Conservation (phyloP, 768 basidiomycete genomes). For the Auriscalpium microsporum region DNA sequence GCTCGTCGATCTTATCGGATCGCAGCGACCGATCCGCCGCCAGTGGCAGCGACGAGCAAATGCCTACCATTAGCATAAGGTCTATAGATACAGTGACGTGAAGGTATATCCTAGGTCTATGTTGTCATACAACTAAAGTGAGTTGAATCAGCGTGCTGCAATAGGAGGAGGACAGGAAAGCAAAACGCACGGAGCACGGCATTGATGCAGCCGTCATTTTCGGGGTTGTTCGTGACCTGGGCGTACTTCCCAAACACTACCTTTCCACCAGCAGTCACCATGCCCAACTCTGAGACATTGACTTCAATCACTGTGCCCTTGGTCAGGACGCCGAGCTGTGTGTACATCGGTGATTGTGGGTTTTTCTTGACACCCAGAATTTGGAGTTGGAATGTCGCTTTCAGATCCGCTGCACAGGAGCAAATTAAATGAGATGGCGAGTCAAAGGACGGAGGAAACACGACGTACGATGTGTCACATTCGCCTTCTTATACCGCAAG, state of each 20-base stretch:
- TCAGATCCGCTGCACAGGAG: conserved; percentile 68
- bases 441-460: neutral
- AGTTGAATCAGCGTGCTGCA: too few species aligned
- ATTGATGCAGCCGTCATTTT: conserved; percentile 96
- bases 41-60: too few species aligned
- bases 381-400: conserved; percentile 97
- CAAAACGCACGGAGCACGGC: conserved; percentile 73
- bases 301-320: conserved; percentile 98
- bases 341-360: conserved; percentile 97
- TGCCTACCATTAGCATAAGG: too few species aligned
- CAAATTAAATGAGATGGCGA: neutral
- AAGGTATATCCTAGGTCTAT: too few species aligned
- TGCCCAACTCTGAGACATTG: conserved; percentile 95
- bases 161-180: too few species aligned
- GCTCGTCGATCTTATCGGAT: too few species aligned
- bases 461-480: conserved; percentile 93
- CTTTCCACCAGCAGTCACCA: conserved; percentile 96
- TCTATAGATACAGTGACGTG: too few species aligned
- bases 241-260: conserved; percentile 91
- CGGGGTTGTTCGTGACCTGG: conserved; percentile 89
- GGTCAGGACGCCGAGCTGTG: conserved; percentile 92
- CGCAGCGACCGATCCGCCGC: too few species aligned
- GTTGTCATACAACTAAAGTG: too few species aligned
- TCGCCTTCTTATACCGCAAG: conserved; percentile 93
- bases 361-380: conserved; percentile 99